Conservation (phyloP, 306 rosid species). For the Prunus campanulata region DNA sequence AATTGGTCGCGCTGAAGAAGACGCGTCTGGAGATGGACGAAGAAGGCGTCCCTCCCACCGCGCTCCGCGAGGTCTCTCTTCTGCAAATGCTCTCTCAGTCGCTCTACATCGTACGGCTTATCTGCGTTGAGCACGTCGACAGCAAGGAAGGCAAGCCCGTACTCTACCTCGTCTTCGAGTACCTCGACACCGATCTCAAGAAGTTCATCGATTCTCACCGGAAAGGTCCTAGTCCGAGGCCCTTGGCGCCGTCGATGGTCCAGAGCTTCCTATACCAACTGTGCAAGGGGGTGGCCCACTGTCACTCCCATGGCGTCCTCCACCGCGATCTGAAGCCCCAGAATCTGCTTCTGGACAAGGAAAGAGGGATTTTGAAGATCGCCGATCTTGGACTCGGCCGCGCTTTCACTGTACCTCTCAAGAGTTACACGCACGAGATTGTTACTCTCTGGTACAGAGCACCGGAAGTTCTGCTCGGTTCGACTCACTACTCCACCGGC, state of each 20-base stretch:
- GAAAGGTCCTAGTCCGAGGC: conserved; percentile 57
- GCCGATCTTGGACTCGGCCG: conserved; percentile 92
- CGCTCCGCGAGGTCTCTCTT: conserved; percentile 87
- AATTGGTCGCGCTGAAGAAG: conserved; percentile 82
- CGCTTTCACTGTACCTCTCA: conserved; percentile 90
- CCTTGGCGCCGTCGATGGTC: conserved; percentile 44
- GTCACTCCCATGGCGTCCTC: conserved; percentile 90
- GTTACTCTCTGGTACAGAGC: conserved; percentile 98
- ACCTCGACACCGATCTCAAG: conserved; percentile 88
- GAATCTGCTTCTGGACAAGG: conserved; percentile 79
- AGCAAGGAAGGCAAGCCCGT: conserved; percentile 59
- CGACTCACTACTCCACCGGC: conserved; percentile 84
- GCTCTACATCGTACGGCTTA: conserved; percentile 79
- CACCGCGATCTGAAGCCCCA: conserved; percentile 94
- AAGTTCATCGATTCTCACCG: conserved; percentile 87
- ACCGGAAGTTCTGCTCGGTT: conserved; percentile 89
- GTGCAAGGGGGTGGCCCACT: conserved; percentile 90
- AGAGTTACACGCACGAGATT: conserved; percentile 94
- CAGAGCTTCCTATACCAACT: conserved; percentile 89
- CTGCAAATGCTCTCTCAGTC: conserved; percentile 93
- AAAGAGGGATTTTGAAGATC: conserved; percentile 73
- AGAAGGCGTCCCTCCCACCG: conserved; percentile 95
- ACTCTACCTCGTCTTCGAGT: conserved; percentile 88
- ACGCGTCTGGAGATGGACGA: conserved; percentile 94
- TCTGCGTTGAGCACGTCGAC: conserved; percentile 74